Percentiles rank a stretch among this genome's conserved stretches.
Conservation (phyloP, 2,329 filamentous ascomycete species). For the Chlorencoelia australis region DNA sequence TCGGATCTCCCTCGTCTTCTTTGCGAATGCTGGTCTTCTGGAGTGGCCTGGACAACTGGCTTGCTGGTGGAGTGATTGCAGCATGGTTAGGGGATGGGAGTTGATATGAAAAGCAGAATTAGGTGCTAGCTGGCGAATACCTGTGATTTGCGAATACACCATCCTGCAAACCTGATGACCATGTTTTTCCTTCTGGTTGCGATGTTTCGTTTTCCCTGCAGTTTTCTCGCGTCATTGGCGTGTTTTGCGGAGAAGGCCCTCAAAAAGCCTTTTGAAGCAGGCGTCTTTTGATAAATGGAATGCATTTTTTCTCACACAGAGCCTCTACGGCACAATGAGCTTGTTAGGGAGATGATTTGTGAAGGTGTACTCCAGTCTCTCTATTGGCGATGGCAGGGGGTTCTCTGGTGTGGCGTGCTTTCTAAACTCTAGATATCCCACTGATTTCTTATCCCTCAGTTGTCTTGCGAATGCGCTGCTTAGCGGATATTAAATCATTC, state of each 20-base stretch:
- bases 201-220: conserved; percentile 19
- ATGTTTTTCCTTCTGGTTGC: conserved; percentile 29
- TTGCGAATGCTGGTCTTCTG: conserved; percentile 26
- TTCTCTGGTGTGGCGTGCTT: conserved; percentile 20
- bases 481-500: too few species aligned
- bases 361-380: conserved; percentile 16
- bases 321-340: conserved; percentile 23
- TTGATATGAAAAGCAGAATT: conserved; percentile 29
- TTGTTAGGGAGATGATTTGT: conserved; percentile 16
- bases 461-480: background rate
- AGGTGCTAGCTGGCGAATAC: conserved; percentile 23
- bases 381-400: conserved; percentile 17
- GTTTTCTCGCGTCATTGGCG: conserved; percentile 19
- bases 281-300: conserved; percentile 23
- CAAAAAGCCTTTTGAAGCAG: conserved; percentile 19
- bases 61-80: conserved; percentile 26
- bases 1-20: conserved; percentile 31
- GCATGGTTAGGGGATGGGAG: conserved; percentile 27
- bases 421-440: conserved; percentile 24
- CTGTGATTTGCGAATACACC: conserved; percentile 28
- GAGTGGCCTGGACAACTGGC: conserved; percentile 23
- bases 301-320: conserved; percentile 22
- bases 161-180: conserved; percentile 29
- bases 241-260: conserved; percentile 20
- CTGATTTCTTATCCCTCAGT: conserved; percentile 3